Evolutionary conservation across 129 eudicot genomes (phyloP), one percentile per base, ranked within the genome.

Genomic region (Silybum marianum): DNA sequence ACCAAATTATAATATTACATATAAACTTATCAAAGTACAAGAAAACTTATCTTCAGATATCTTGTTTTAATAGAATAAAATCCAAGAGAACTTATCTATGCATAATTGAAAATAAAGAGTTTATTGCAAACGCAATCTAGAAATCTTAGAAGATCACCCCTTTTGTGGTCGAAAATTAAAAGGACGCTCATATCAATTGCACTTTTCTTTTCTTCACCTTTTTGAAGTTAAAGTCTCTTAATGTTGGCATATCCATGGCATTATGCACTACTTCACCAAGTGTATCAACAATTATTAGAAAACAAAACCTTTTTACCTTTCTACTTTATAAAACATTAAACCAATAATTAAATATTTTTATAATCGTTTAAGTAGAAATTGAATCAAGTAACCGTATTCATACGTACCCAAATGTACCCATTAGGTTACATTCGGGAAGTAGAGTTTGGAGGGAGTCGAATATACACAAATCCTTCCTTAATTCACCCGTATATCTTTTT

Each of bases 221-320:
- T 65, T 65, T 25, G 13, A 66, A 7, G 30, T 23, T 66, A 23
- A 66, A 66, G 71, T 66, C 30, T 25, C 32, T 66, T 21, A 66
- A 65, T 65, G 70, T 65, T 65, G 26, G 70, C 70, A 65, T 23
- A 63, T 65, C 67, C 28, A 19, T 65, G 70, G 70, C 70, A 65
- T 22, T 66, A 23, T 66, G 71, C 71, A 66, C 28, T 11, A 66
- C 71, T 66, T 66, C 71, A 9, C 71, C 28, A 66, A 66, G 71
- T 66, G 30, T 21, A 22, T 66, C 71, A 25, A 66, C 71, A 66
- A 21, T 66, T 66, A 22, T 66, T 66, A 66, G 1, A 66, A 66
- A 22, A 66, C 26, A 21, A 10, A 21, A 66, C 13, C 71, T 21
- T 66, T 66, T 66, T 21, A 25, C 30, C 30, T 66, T 23, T 66